A percentile compares a stretch with the other conserved stretches of the same genome.
Conservation (phyloP, 345 rosid genomes). For the Lepidium sativum region DNA sequence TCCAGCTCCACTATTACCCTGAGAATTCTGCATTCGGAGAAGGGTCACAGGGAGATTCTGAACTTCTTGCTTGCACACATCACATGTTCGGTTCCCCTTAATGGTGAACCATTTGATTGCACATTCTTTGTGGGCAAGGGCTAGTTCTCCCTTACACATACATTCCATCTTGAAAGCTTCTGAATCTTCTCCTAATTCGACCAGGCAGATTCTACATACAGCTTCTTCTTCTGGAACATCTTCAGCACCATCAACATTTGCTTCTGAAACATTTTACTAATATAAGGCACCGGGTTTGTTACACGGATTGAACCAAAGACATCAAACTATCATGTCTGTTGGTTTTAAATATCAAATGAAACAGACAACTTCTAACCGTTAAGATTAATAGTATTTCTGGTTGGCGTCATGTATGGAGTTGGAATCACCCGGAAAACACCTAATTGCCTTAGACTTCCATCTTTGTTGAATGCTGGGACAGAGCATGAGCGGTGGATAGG, state of each 20-base stretch:
- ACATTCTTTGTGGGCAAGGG: slow-evolving; percentile 87
- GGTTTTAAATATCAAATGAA: slow-evolving; percentile 26
- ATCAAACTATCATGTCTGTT: not conserved
- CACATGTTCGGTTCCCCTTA: slow-evolving; percentile 93
- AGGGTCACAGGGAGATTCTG: slow-evolving; percentile 90
- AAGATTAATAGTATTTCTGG: slow-evolving; percentile 8
- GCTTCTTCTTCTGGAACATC: slow-evolving; percentile 89
- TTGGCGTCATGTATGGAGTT: slow-evolving; percentile 38
- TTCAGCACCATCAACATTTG: slow-evolving; percentile 50
- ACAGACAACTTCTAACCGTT: slow-evolving; percentile 10
- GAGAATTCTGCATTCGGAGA: slow-evolving; percentile 58
- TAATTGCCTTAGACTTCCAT: slow-evolving; percentile 37
- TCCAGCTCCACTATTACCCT: slow-evolving; percentile 32
- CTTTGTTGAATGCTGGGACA: slow-evolving; percentile 63
- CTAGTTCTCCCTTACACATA: slow-evolving; percentile 90
- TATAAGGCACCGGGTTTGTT: slow-evolving; percentile 44
- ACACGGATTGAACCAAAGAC: not conserved
- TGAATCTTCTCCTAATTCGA: slow-evolving; percentile 77
- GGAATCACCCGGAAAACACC: slow-evolving; percentile 66
- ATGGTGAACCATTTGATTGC: slow-evolving; percentile 96
- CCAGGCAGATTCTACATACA: slow-evolving; percentile 83
- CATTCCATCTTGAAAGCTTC: slow-evolving; percentile 96
- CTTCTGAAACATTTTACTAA: slow-evolving; percentile 68
- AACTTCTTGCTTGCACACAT: slow-evolving; percentile 94
- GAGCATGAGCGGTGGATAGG: slow-evolving; percentile 82